phyloP scores from a whole-genome alignment of 2,329 filamentous ascomycete species.

The Grosmannia serpens region DNA sequence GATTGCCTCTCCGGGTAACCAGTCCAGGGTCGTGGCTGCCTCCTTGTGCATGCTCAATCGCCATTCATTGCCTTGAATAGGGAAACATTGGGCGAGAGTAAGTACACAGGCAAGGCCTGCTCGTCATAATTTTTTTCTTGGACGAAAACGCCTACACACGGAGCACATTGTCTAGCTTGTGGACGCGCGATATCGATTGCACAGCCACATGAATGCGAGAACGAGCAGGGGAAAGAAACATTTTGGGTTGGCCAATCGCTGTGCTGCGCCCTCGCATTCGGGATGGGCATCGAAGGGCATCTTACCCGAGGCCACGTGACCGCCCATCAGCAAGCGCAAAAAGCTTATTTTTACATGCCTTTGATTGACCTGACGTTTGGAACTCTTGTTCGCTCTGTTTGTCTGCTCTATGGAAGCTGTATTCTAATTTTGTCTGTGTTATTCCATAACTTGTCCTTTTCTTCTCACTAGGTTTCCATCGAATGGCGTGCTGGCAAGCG shows the following conservation, averaged over 20 bases:
- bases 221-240: background rate
- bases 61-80: background rate
- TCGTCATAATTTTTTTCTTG: too few species aligned
- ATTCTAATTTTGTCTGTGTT: too few species aligned
- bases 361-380: background rate
- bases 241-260: background rate
- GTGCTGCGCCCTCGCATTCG: background rate
- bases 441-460: background rate
- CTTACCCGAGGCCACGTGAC: background rate
- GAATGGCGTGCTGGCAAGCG: background rate
- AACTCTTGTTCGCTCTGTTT: background rate
- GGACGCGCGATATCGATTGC: background rate
- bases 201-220: background rate
- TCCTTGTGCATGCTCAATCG: background rate
- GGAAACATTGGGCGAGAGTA: background rate
- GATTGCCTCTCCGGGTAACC: background rate
- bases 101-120: too few species aligned
- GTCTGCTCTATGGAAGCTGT: background rate
- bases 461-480: background rate
- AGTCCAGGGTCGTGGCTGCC: background rate
- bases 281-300: background rate
- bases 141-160: too few species aligned
- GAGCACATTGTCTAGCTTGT: too few species aligned
- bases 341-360: background rate
- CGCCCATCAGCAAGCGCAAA: background rate